phyloP scores from a whole-genome alignment of 2,329 filamentous ascomycete species.

The Juglanconis juglandina region DNA sequence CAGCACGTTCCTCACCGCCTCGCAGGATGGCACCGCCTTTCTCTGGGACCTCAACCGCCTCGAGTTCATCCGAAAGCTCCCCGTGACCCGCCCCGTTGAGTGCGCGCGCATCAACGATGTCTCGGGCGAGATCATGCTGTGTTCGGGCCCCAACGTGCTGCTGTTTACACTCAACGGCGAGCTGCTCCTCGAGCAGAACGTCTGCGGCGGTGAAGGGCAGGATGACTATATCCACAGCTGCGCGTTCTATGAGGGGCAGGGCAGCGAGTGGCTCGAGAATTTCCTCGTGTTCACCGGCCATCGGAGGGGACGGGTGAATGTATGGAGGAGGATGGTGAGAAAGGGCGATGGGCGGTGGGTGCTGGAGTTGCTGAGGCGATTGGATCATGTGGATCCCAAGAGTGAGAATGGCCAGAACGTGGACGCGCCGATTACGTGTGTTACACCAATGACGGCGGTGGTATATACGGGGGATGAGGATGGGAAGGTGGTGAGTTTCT shows the following conservation, averaged over 20 bases:
- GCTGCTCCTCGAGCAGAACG: constrained; percentile 74
- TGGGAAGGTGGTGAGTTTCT: constrained; percentile 73
- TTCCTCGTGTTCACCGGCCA: constrained; percentile 89
- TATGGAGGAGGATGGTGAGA: constrained; percentile 57
- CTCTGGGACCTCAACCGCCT: constrained; percentile 93
- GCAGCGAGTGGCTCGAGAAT: constrained; percentile 87
- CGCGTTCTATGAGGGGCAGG: constrained; percentile 87
- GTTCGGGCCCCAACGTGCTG: constrained; percentile 69
- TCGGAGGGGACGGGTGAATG: constrained; percentile 76
- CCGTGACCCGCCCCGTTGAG: constrained; percentile 56
- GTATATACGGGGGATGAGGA: constrained; percentile 95
- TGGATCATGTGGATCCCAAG: constrained; percentile 74
- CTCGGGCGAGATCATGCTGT: constrained; percentile 84
- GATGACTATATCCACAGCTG: constrained; percentile 79
- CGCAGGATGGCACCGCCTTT: constrained; percentile 75
- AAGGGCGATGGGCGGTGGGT: constrained; percentile 64
- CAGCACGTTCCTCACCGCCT: constrained; percentile 81
- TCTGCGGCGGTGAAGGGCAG: constrained; percentile 58
- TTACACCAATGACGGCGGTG: constrained; percentile 75
- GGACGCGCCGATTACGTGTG: constrained; percentile 75
- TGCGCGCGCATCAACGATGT: constrained; percentile 87
- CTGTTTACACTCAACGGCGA: constrained; percentile 88
- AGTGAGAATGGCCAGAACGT: constrained; percentile 57
- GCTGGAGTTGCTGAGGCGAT: constrained; percentile 72
- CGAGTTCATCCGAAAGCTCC: constrained; percentile 76